Percentiles rank a stretch among this genome's conserved stretches.
These are phyloP conservation scores for Globisporangium abappressorium DNA, from an alignment of 352 stramenopile genomes.

Conservation along the genomic window DNA sequence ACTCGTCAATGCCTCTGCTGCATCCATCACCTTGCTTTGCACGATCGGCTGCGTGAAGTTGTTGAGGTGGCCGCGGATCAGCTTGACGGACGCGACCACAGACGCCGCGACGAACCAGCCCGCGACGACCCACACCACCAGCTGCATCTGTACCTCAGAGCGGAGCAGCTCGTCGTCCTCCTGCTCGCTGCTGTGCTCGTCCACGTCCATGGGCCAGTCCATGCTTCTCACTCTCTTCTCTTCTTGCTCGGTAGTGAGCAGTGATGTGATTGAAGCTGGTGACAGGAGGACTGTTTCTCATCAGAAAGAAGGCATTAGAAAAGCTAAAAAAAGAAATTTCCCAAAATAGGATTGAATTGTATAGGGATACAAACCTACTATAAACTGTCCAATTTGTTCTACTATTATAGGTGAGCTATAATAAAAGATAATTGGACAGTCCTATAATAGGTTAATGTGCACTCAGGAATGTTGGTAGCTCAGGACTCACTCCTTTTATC, in stretches of 20 bases:
- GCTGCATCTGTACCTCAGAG: slow-evolving; percentile 62
- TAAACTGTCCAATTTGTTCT: too few relatives aligned
- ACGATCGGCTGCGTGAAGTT: slow-evolving; percentile 93
- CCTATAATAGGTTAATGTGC: too few relatives aligned
- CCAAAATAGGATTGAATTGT: not conserved
- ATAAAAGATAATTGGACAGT: too few relatives aligned
- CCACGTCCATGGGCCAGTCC: slow-evolving; percentile 9
- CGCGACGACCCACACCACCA: slow-evolving; percentile 80
- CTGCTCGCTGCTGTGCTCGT: slow-evolving; percentile 8
- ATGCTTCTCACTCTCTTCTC: slow-evolving; percentile 1
- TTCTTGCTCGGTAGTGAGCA: too few relatives aligned
- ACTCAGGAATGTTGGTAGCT: too few relatives aligned
- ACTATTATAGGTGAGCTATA: too few relatives aligned
- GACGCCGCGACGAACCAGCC: slow-evolving; percentile 89
- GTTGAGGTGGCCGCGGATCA: slow-evolving; percentile 90
- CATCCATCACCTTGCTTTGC: slow-evolving; percentile 88
- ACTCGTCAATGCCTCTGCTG: not conserved
- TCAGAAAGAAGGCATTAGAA: not conserved
- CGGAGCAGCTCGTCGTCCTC: slow-evolving; percentile 16
- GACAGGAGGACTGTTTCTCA: not conserved
- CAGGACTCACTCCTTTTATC: too few relatives aligned
- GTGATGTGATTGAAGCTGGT: not conserved
- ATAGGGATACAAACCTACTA: too few relatives aligned
- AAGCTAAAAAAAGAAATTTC: not conserved
- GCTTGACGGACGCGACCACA: slow-evolving; percentile 84